A percentile compares a stretch with the other conserved stretches of the same genome.
phyloP scores from a whole-genome alignment of 73 alveolate genomes.

The Paramecium primaurelia region DNA sequence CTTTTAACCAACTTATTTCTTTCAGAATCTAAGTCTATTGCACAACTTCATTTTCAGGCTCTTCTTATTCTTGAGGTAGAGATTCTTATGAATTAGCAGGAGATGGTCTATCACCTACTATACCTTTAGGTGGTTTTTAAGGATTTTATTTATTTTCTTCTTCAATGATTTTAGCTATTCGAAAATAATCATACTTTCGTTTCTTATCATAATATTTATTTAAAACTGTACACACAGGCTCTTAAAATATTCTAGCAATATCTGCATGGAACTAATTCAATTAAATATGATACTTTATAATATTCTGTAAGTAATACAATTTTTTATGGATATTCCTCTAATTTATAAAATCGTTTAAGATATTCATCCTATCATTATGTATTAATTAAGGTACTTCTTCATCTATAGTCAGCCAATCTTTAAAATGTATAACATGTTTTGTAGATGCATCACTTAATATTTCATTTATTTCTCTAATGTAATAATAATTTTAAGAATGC shows the following conservation, averaged over 20 bases:
- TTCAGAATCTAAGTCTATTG: neutral
- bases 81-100: slow-evolving; percentile 31
- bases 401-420: slow-evolving; percentile 27
- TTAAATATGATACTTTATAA: neutral
- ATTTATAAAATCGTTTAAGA: slow-evolving; percentile 31
- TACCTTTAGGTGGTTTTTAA: slow-evolving; percentile 60
- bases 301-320: slow-evolving; percentile 47
- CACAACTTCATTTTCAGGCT: neutral
- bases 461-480: slow-evolving; percentile 30
- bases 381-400: neutral
- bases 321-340: slow-evolving; percentile 54
- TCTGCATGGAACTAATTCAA: slow-evolving; percentile 51
- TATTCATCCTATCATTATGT: slow-evolving; percentile 34
- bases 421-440: neutral
- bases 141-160: slow-evolving; percentile 62
- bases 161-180: slow-evolving; percentile 57
- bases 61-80: neutral
- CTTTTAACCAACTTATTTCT: neutral
- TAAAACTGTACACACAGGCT: slow-evolving; percentile 43
- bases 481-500: slow-evolving; percentile 35
- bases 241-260: slow-evolving; percentile 49
- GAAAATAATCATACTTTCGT: slow-evolving; percentile 47
- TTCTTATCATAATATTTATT: slow-evolving; percentile 54
- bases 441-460: neutral
- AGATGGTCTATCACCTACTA: slow-evolving; percentile 61